Evolutionary conservation across 2,329 filamentous ascomycete genomes (phyloP), one percentile per base, ranked within the genome.

Genomic region (Aspergillus tanneri): DNA sequence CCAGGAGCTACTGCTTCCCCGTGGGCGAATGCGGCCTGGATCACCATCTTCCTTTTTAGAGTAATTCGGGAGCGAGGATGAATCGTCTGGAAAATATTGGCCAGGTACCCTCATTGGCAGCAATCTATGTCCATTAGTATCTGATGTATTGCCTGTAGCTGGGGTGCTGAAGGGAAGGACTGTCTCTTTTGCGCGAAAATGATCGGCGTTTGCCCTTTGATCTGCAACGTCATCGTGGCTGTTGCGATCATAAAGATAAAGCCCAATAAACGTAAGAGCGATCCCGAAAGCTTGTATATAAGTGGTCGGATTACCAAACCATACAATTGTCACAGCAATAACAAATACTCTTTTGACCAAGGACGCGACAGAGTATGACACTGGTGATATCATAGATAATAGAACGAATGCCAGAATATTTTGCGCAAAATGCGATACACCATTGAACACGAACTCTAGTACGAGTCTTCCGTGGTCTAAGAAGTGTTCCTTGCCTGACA

Each of bases 341-440:
- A 99, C 92, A 64, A 96, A 96, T 10, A 99, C 93, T 40, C 93
- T 87, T 74, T 99, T 99, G 71, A 99, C 93, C 53, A 99, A 77
- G 47, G 88, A 95, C 27, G 93, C 93, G 28, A 99, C 92, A 0
- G 90, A 96, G 74, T 99, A 99, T 0, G 93, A 97, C 28, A 99
- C 93, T 0, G 93, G 93, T 0, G 90, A 95, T 10, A 97, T 87
- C 76, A 96, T 87, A 45, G 90, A 96, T 5, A 99, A 77, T 5
- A 99, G 78, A 18, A 96, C 78, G 65, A 99, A 99, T 0, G 93
- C 93, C 46, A 99, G 80, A 44, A 99, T 95, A 65, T 95, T 96
- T 65, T 99, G 93, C 12, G 84, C 88, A 69, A 97, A 99, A 71
- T 99, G 93, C 66, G 95, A 96, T 3, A 90, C 86, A 46, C 93